Percentiles rank a stretch among this genome's conserved stretches.
Conservation (phyloP, 805 yeast genomes). For the Phaffomyces antillensis region DNA sequence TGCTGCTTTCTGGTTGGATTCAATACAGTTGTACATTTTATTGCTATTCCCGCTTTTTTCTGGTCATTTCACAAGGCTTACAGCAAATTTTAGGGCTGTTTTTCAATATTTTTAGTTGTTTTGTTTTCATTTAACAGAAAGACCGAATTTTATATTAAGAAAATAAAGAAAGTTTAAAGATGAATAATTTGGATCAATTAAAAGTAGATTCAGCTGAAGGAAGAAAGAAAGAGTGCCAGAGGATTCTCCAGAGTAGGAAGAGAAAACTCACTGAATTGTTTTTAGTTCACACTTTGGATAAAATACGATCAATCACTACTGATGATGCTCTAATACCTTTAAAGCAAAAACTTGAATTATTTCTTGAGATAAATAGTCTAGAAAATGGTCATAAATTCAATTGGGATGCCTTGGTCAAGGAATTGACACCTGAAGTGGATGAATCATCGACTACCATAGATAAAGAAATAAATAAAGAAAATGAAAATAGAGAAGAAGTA, state of each 20-base stretch:
- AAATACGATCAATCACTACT: conserved; percentile 34
- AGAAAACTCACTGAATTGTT: conserved; percentile 56
- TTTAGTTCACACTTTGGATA: conserved; percentile 47
- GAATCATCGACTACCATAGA: no score
- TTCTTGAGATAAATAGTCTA: conserved; percentile 46
- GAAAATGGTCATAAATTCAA: conserved; percentile 39
- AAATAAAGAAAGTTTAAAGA: not conserved
- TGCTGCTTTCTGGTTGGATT: no score
- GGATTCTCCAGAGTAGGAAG: conserved; percentile 44
- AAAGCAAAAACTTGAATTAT: conserved; percentile 35
- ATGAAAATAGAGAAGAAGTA: not conserved
- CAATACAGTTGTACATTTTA: not conserved
- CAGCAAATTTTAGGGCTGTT: not conserved
- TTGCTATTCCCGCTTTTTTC: not conserved
- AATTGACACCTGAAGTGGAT: conserved; percentile 3
- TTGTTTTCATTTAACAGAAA: not conserved
- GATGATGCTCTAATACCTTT: conserved; percentile 29
- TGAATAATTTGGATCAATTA: not conserved
- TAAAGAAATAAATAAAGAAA: not conserved
- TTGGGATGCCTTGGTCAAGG: conserved; percentile 16
- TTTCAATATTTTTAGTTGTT: not conserved
- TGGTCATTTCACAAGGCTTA: not conserved
- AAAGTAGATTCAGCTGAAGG: not conserved
- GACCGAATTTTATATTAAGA: not conserved
- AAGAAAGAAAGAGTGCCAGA: conserved; percentile 7